Conservation (phyloP, 2,329 filamentous ascomycete species). For the Fusarium sp. region DNA sequence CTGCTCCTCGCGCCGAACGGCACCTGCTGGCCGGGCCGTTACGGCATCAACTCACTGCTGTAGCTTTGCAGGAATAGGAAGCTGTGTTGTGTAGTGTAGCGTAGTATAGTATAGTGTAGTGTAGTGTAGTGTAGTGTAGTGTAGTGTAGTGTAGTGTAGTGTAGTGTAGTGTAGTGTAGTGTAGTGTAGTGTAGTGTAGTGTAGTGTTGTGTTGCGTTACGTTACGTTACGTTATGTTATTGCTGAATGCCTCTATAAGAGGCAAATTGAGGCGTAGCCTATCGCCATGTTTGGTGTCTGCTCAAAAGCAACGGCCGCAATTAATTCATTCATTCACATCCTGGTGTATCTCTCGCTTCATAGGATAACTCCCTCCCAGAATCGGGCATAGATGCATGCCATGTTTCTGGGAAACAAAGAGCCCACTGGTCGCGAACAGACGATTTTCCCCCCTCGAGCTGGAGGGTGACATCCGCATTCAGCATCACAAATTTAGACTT, state of each 20-base stretch:
- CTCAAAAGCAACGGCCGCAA: constrained; percentile 11
- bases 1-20: constrained; percentile 11
- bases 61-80: too few relatives aligned
- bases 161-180: too few relatives aligned
- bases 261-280: constrained; percentile 27
- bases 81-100: not conserved
- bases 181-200: too few relatives aligned
- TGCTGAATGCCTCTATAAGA: constrained; percentile 7
- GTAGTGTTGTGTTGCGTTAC: too few relatives aligned
- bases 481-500: constrained; percentile 24
- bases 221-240: constrained; percentile 4
- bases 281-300: not conserved
- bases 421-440: constrained; percentile 6
- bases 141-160: too few relatives aligned
- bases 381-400: constrained; percentile 14
- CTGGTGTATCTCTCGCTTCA: constrained; percentile 29
- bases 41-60: constrained; percentile 7
- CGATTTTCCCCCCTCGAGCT: not conserved
- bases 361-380: constrained; percentile 33
- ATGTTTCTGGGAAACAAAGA: constrained; percentile 5
- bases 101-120: too few relatives aligned
- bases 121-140: too few relatives aligned
- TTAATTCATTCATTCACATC: constrained; percentile 35
- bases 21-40: constrained; percentile 19
- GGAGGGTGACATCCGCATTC: constrained; percentile 34